Evolutionary conservation across 441 rosid species (phyloP).

Genomic region (Gossypium davidsonii): DNA sequence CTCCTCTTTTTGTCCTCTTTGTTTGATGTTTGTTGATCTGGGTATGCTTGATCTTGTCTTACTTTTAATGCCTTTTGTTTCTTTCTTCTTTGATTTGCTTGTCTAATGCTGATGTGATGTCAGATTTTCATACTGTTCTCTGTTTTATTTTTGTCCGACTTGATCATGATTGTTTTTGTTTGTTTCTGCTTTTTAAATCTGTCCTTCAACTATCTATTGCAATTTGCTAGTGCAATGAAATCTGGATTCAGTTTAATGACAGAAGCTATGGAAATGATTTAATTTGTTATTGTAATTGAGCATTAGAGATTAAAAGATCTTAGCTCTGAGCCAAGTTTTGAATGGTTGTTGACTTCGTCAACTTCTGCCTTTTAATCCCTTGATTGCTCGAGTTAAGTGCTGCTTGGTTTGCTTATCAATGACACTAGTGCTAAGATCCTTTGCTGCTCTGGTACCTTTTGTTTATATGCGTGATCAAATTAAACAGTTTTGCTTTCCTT

Average conservation of each 20-base stretch:
- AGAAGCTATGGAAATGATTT: slow-evolving; percentile 8
- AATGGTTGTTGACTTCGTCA: slow-evolving; percentile 1
- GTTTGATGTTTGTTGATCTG: slow-evolving; percentile 23
- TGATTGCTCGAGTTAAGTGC: slow-evolving; percentile 17
- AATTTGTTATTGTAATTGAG: not conserved
- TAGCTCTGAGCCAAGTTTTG: not conserved
- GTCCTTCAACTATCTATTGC: not conserved
- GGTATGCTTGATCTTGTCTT: slow-evolving; percentile 18
- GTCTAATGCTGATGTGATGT: not conserved
- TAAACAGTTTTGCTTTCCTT: slow-evolving; percentile 6
- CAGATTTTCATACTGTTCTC: not conserved
- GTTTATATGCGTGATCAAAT: not conserved
- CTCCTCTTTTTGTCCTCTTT: slow-evolving; percentile 13
- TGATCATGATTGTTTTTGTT: slow-evolving; percentile 4
- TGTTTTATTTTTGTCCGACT: slow-evolving; percentile 5
- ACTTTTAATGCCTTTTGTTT: slow-evolving; percentile 17
- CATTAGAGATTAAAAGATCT: slow-evolving; percentile 8
- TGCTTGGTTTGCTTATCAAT: slow-evolving; percentile 10
- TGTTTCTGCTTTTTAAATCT: slow-evolving; percentile 9
- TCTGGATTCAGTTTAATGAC: not conserved
- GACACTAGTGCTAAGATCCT: not conserved
- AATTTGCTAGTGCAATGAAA: not conserved
- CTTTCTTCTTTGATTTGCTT: slow-evolving; percentile 23
- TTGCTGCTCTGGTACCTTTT: slow-evolving; percentile 9
- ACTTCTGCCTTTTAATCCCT: not conserved